These are phyloP conservation scores for Penium margaritaceum DNA, from an alignment of 139 green algal genomes.

Conservation along the genomic window DNA sequence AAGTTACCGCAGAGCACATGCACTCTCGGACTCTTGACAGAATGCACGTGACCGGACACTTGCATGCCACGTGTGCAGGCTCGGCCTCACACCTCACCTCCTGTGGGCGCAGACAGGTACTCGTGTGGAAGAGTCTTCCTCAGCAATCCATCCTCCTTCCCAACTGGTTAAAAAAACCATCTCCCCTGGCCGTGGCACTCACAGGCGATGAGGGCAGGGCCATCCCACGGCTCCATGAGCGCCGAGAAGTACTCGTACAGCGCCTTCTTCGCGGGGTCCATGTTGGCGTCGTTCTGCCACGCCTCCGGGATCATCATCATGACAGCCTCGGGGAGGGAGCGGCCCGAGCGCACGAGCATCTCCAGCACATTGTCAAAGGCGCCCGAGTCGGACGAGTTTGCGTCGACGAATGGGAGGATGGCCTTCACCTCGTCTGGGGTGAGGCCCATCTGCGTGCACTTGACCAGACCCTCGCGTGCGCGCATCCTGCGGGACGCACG, in stretches of 20 bases:
- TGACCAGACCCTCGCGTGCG: constrained; percentile 78
- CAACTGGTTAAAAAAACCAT: no score
- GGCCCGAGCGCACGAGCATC: constrained; percentile 69
- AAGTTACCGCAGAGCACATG: no score
- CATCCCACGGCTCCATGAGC: constrained; percentile 95
- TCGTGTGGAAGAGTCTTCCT: no score
- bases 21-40: no score
- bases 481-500: constrained; percentile 79
- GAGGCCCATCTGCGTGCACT: constrained; percentile 60
- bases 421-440: constrained; percentile 59
- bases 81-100: no score
- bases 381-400: constrained; percentile 72
- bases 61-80: no score
- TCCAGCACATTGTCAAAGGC: constrained; percentile 84
- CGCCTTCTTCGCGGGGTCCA: constrained; percentile 62
- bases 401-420: constrained; percentile 77
- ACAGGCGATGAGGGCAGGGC: constrained; percentile 79
- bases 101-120: no score
- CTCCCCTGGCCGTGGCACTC: no score
- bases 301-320: constrained; percentile 97
- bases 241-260: constrained; percentile 86
- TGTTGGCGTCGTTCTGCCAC: constrained; percentile 53
- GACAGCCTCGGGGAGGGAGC: constrained; percentile 78
- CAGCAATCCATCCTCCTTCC: no score
- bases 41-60: no score